phyloP scores from a whole-genome alignment of 108 stramenopile species.

The Nannochloropsis gaditana region DNA sequence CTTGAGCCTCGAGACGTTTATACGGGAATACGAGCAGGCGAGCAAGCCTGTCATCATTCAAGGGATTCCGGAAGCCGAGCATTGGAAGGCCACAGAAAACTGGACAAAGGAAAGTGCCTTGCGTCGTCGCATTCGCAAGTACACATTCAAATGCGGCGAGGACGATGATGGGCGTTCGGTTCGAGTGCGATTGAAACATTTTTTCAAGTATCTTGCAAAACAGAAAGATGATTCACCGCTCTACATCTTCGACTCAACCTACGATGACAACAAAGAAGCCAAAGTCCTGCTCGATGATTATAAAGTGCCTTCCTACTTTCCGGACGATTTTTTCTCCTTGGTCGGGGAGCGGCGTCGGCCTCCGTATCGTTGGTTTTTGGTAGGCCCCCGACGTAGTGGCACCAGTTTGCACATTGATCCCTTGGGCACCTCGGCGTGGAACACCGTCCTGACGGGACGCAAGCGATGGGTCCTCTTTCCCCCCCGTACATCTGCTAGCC shows the following conservation, averaged over 20 bases:
- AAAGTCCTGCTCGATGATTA: constrained; percentile 66
- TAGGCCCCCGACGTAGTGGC: constrained; percentile 83
- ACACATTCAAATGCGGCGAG: constrained; percentile 87
- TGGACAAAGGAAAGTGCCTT: constrained; percentile 41
- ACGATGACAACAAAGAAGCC: constrained; percentile 69
- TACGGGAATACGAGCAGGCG: constrained; percentile 47
- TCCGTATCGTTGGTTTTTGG: constrained; percentile 93
- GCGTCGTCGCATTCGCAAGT: constrained; percentile 34
- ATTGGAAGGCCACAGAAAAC: constrained; percentile 50
- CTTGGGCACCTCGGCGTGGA: constrained; percentile 92
- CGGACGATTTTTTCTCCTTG: constrained; percentile 81
- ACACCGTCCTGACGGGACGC: constrained; percentile 78
- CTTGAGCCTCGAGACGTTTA: constrained; percentile 49
- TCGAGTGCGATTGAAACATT: constrained; percentile 74
- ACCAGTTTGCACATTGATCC: constrained; percentile 94
- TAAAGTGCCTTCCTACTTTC: constrained; percentile 78
- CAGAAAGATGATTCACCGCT: constrained; percentile 85
- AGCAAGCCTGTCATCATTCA: constrained; percentile 50
- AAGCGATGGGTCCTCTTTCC: constrained; percentile 98
- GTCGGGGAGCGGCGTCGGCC: constrained; percentile 84
- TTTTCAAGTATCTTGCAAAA: constrained; percentile 65
- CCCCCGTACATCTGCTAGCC: constrained; percentile 58
- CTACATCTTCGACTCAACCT: constrained; percentile 90
- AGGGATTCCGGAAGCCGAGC: constrained; percentile 52
- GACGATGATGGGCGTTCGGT: constrained; percentile 76